phyloP scores from a whole-genome alignment of 2,329 filamentous ascomycete genomes.

The Fusarium subglutinans region DNA sequence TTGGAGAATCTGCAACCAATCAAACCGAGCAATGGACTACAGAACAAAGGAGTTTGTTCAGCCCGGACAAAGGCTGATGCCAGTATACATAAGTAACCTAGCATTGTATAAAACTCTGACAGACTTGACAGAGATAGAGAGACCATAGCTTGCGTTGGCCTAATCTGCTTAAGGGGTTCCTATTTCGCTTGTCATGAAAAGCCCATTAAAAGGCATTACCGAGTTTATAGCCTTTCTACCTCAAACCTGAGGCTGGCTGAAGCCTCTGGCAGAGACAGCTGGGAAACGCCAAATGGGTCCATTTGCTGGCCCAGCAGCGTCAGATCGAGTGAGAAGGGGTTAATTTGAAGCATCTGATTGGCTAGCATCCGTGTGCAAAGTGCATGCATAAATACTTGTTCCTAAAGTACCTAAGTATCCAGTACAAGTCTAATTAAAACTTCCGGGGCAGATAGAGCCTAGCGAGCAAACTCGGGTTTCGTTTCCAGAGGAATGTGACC shows the following conservation, averaged over 20 bases:
- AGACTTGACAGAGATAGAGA: not conserved
- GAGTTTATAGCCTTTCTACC: not conserved
- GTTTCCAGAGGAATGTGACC: constrained; percentile 43
- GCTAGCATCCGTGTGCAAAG: constrained; percentile 28
- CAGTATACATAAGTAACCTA: not conserved
- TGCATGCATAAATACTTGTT: constrained; percentile 42
- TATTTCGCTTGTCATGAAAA: constrained; percentile 5
- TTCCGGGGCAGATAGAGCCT: constrained; percentile 29
- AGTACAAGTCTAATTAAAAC: constrained; percentile 29
- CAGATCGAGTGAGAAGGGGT: constrained; percentile 16
- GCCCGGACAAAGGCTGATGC: not conserved
- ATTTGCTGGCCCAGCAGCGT: constrained; percentile 29
- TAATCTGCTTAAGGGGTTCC: not conserved
- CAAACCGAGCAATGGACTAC: constrained; percentile 1
- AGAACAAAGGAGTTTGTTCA: constrained; percentile 15
- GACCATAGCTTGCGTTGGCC: not conserved
- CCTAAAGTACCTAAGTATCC: constrained; percentile 12
- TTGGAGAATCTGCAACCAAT: constrained; percentile 9
- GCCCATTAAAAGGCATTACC: not conserved
- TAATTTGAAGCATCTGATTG: constrained; percentile 11
- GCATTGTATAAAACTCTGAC: not conserved
- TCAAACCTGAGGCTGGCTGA: not conserved
- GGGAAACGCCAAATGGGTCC: constrained; percentile 7
- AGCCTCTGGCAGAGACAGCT: constrained; percentile 14
- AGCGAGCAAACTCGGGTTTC: constrained; percentile 20